Evolutionary conservation across 139 green algal genomes (phyloP).

Genomic region (Haematococcus sp.): DNA sequence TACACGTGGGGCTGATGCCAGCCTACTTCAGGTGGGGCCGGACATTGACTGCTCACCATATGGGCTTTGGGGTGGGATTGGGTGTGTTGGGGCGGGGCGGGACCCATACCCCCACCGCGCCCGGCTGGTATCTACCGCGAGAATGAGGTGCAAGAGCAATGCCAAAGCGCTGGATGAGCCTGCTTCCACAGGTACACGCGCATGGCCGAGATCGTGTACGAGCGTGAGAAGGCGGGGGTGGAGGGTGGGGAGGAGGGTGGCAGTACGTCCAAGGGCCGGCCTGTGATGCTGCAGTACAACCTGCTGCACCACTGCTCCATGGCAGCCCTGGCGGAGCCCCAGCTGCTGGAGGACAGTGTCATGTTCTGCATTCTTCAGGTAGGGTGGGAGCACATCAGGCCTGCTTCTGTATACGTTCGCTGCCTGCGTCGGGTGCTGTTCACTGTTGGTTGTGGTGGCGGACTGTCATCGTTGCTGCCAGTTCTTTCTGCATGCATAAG

Average conservation of each 20-base stretch:
- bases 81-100: too few relatives aligned
- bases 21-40: constrained; percentile 32
- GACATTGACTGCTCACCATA: too few relatives aligned
- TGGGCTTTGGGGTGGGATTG: too few relatives aligned
- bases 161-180: too few relatives aligned
- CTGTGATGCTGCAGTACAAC: not conserved
- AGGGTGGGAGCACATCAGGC: too few relatives aligned
- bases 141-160: too few relatives aligned
- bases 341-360: constrained; percentile 43
- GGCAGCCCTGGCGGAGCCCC: constrained; percentile 43
- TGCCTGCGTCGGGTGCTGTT: too few relatives aligned
- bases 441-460: too few relatives aligned
- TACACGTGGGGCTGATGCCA: constrained; percentile 57
- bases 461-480: too few relatives aligned
- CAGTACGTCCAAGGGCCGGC: not conserved
- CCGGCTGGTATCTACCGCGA: too few relatives aligned
- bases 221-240: not conserved
- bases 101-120: too few relatives aligned
- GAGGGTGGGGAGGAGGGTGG: not conserved
- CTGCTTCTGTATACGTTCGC: too few relatives aligned
- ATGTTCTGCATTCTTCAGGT: constrained; percentile 51
- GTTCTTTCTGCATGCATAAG: not conserved
- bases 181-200: not conserved
- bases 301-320: constrained; percentile 46
- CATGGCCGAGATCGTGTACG: not conserved